These are phyloP conservation scores for Metarhizium robertsii DNA, from an alignment of 2,329 filamentous ascomycete species.

Conservation along the genomic window DNA sequence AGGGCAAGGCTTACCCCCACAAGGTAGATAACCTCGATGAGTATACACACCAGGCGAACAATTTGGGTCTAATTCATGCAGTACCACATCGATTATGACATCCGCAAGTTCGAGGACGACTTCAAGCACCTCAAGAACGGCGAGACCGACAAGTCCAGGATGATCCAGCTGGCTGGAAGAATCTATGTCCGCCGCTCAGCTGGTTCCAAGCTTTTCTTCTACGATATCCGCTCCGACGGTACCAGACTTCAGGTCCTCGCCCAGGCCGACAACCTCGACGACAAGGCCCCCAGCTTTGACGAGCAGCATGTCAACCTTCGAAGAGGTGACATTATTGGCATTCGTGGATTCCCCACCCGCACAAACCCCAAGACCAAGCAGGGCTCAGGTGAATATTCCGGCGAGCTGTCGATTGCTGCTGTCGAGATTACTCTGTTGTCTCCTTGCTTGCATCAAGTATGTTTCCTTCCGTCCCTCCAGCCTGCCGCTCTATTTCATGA, in stretches of 20 bases:
- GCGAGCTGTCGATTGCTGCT: conserved; percentile 91
- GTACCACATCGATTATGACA: conserved; percentile 77
- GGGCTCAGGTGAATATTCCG: conserved; percentile 54
- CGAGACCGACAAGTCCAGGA: conserved; percentile 66
- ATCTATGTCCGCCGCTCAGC: conserved; percentile 82
- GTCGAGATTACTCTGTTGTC: conserved; percentile 76
- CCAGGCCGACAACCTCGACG: conserved; percentile 68
- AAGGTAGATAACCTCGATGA: conserved; percentile 30
- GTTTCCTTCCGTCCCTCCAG: conserved; percentile 29
- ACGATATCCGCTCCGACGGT: conserved; percentile 51
- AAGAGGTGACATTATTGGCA: conserved; percentile 83
- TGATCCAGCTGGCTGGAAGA: conserved; percentile 70
- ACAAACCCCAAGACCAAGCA: conserved; percentile 86
- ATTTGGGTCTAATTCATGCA: conserved; percentile 8
- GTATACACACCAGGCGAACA: not conserved
- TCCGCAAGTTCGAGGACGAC: conserved; percentile 69
- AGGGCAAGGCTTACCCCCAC: conserved; percentile 65
- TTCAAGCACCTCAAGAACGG: conserved; percentile 80
- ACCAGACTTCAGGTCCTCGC: conserved; percentile 84
- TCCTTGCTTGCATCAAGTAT: conserved; percentile 66
- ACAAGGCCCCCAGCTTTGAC: conserved; percentile 60
- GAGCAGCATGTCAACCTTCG: conserved; percentile 84
- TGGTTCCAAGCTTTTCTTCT: conserved; percentile 83
- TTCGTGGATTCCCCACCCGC: conserved; percentile 31
- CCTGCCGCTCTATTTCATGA: not conserved